Evolutionary conservation across 2,329 filamentous ascomycete species (phyloP), one percentile per base, ranked within the genome.

Genomic region (Coniella lustricola): DNA sequence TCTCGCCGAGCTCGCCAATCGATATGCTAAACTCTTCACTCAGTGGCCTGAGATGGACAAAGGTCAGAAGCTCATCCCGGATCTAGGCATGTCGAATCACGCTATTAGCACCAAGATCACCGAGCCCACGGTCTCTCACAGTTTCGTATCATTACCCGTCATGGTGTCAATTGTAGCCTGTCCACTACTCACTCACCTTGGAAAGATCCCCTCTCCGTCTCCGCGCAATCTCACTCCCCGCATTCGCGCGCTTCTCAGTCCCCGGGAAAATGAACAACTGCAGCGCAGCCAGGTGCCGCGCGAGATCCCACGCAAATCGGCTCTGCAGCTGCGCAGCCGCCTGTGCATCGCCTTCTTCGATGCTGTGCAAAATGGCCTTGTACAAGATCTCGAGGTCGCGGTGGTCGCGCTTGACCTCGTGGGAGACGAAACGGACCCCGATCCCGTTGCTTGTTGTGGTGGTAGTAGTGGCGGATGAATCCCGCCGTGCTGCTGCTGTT

Each of bases 341-440:
- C 1, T 35, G n/a, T 5, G 29, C 14, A 10, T 20, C 35, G 21
- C 13, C 29, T 18, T 44, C 7, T 38, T 12, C 16, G 29, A 13
- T 3, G 12, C 25, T 7, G 29, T 31, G 38, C 4, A 45, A 7
- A 3, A 52, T 37, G 38, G 25, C 33, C 25, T 47, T 44, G 34
- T 40, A 29, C 13, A 52, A 25, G 2, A 38, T 39, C 38, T 52
- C 50, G 25, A 52, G 29, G 25, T 42, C 34, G 32, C 50, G 50
- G 33, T 52, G 50, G 46, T 52, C 46, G 37, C 42, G 35, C 34
- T 52, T 52, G 7, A 52, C 34, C 4, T 44, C 50, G 50, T 52
- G 38, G 13, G 50, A 52, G 42, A 49, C 34, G 43, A 46, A 52
- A n/a, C 50, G 50, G 18, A 52, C 44, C 13, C 50, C 50, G 20